Evolutionary conservation across 164 flowering plant genomes (phyloP), one percentile per base, ranked within the genome.

Genomic region (Protea cynaroides): DNA sequence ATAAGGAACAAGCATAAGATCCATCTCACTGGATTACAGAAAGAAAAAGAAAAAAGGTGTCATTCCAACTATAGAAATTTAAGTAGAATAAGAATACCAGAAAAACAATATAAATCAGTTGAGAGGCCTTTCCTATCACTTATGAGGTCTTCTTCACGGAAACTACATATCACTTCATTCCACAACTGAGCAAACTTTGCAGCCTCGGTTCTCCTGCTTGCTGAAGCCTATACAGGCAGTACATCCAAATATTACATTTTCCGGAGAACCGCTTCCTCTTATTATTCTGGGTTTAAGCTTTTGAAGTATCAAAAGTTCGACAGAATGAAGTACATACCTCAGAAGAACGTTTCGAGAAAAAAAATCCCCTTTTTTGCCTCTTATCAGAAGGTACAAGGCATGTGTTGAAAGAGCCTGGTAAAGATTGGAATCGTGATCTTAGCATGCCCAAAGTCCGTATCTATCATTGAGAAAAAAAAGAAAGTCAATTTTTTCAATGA

Each of bases 131-230:
- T 67, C 99, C 96, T 87, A 78, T 95, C 96, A 76, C 91, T 90
- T 64, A 95, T 83, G 40, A 95, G 82, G 72, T 95, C 99, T 74
- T 95, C 97, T 79, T 92, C 97, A 7, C 99, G 90, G 73, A 92
- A 92, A 73, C 96, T 79, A 67, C 84, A 77, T 44, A 95, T 90
- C 19, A 95, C 75, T 83, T 95, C 96, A 81, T 92, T 95, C 99
- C 99, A 95, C 50, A 95, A 65, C 72, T 92, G 99, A 72, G 96
- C 90, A 74, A 95, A 95, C 69, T 85, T 95, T 58, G 97, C 97
- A 71, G 97, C 99, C 79, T 92, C 99, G 72, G 81, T 86, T 82
- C 96, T 90, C 74, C 80, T 88, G 81, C 85, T 83, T 72, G 86
- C 86, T 37, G 83, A 70, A 58, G 74, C 86, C 99, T 92, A 67